A percentile compares a stretch with the other conserved stretches of the same genome.
Evolutionary conservation across 345 rosid species (phyloP).

Genomic region (Murraya paniculata): DNA sequence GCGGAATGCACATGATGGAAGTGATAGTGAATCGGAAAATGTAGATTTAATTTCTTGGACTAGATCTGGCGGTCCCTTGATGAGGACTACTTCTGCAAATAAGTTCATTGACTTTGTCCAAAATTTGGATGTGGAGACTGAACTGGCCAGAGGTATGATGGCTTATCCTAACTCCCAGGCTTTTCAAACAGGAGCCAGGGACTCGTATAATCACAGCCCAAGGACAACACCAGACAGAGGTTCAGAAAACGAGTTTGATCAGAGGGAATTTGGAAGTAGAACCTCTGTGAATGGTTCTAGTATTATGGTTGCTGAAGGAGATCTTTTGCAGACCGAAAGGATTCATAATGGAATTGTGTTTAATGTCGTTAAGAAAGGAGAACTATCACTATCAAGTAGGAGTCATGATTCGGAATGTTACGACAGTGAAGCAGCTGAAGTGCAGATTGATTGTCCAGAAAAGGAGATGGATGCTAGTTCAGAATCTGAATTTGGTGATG

Average conservation of each 20-base stretch:
- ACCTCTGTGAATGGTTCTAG: conserved; percentile 37
- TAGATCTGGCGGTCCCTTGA: conserved; percentile 91
- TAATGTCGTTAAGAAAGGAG: conserved; percentile 67
- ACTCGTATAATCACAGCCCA: conserved; percentile 38
- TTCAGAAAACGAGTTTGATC: conserved; percentile 46
- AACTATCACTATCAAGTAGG: conserved; percentile 39
- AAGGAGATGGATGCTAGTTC: conserved; percentile 69
- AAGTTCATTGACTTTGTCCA: conserved; percentile 76
- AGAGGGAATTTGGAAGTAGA: conserved; percentile 36
- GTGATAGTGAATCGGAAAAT: conserved; percentile 82
- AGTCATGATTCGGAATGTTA: conserved; percentile 34
- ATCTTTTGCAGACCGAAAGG: conserved; percentile 76
- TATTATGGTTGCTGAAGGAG: conserved; percentile 73
- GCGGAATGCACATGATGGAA: conserved; percentile 55
- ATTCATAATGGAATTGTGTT: conserved; percentile 66
- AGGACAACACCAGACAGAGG: conserved; percentile 45
- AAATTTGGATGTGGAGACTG: conserved; percentile 57
- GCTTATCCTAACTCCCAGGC: conserved; percentile 44
- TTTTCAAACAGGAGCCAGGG: conserved; percentile 38
- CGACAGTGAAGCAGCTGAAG: conserved; percentile 50
- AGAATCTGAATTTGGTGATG: conserved; percentile 54
- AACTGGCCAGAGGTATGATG: conserved; percentile 44
- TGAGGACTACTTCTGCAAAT: conserved; percentile 93
- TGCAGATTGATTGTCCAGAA: conserved; percentile 65
- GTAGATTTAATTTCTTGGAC: conserved; percentile 86